These are phyloP conservation scores for Epicoccum nigrum DNA, from an alignment of 2,329 filamentous ascomycete genomes.

Conservation along the genomic window DNA sequence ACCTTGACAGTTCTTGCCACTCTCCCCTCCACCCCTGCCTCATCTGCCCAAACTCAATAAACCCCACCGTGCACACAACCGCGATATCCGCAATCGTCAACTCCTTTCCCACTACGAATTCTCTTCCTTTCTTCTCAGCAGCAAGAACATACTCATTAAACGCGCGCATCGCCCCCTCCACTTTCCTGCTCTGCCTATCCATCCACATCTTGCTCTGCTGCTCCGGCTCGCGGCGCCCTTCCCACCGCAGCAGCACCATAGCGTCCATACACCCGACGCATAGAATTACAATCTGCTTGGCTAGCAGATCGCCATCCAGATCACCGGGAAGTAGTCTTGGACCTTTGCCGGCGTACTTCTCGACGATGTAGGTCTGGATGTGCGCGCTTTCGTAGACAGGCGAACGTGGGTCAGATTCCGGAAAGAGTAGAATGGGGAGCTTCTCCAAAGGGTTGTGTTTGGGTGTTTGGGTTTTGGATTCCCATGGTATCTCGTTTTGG, in stretches of 20 bases:
- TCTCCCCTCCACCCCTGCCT: conserved; percentile 15
- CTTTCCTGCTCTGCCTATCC: conserved; percentile 20
- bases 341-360: conserved; percentile 18
- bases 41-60: conserved; percentile 18
- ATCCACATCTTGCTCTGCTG: conserved; percentile 18
- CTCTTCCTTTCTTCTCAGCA: conserved; percentile 12
- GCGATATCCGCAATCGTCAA: conserved; percentile 26
- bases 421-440: conserved; percentile 46
- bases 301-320: conserved; percentile 15
- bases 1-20: conserved; percentile 17
- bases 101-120: conserved; percentile 19
- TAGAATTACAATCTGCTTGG: conserved; percentile 22
- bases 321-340: conserved; percentile 19
- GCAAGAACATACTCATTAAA: conserved; percentile 16
- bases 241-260: conserved; percentile 21
- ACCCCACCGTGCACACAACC: conserved; percentile 18
- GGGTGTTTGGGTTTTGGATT: conserved; percentile 48
- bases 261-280: conserved; percentile 25
- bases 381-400: conserved; percentile 27
- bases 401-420: conserved; percentile 6
- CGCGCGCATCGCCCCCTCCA: conserved; percentile 20
- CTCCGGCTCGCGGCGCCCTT: conserved; percentile 14
- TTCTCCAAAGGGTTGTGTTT: conserved; percentile 51
- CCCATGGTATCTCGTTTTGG: conserved; percentile 53
- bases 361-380: conserved; percentile 25